Conservation (phyloP, 2,329 filamentous ascomycete species). For the Chlorencoelia australis region DNA sequence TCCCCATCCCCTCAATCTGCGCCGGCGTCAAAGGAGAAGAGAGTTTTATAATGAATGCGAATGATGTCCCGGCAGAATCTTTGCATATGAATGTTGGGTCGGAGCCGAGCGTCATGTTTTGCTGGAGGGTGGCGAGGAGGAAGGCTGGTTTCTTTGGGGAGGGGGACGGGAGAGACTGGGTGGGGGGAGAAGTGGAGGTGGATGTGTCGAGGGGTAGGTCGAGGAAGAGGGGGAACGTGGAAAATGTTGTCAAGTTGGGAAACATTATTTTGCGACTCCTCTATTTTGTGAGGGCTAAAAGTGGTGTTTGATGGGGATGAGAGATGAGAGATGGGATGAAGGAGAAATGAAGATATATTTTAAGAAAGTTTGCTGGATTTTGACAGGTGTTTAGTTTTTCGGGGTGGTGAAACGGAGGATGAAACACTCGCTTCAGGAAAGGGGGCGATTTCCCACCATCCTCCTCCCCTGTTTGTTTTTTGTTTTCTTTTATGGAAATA, state of each 20-base stretch:
- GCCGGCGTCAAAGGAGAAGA: slow-evolving; percentile 6
- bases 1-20: slow-evolving; percentile 6
- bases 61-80: slow-evolving; percentile 13
- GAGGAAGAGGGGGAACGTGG: slow-evolving; percentile 14
- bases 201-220: slow-evolving; percentile 7
- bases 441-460: too few relatives aligned
- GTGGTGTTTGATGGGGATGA: too few relatives aligned
- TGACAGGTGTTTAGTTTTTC: too few relatives aligned
- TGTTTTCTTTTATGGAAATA: too few relatives aligned
- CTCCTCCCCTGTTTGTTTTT: too few relatives aligned
- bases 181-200: slow-evolving; percentile 17
- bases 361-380: too few relatives aligned
- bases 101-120: slow-evolving; percentile 23
- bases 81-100: slow-evolving; percentile 23
- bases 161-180: slow-evolving; percentile 9
- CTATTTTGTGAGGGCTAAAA: too few relatives aligned
- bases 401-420: too few relatives aligned
- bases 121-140: slow-evolving; percentile 19
- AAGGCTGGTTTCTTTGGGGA: slow-evolving; percentile 6
- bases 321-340: too few relatives aligned
- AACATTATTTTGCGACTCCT: too few relatives aligned
- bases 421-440: too few relatives aligned
- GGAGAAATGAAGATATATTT: too few relatives aligned
- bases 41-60: slow-evolving; percentile 18
- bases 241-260: background rate